phyloP scores from a whole-genome alignment of 2,329 filamentous ascomycete genomes.

The Tolypocladium tundrense region DNA sequence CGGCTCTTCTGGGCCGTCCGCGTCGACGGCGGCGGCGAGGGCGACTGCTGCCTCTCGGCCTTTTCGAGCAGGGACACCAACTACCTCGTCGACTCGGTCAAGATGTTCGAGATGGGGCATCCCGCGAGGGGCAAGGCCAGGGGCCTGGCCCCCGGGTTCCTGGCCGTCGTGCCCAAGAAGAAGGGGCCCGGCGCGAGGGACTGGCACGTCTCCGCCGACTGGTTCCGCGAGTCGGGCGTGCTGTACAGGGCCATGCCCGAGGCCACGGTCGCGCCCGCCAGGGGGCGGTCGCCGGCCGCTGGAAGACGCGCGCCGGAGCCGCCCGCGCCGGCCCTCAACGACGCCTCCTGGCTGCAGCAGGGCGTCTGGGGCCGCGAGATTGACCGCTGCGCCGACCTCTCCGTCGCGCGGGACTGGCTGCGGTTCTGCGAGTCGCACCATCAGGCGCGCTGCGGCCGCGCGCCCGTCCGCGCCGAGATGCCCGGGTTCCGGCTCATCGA shows the following conservation, averaged over 20 bases:
- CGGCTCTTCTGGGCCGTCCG: conserved; percentile 23
- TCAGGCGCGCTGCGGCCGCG: conserved; percentile 19
- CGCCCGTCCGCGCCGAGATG: conserved; percentile 12
- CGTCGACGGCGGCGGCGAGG: conserved; percentile 17
- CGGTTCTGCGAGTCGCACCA: conserved; percentile 23
- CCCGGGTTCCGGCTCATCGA: conserved; percentile 22
- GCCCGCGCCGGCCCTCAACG: conserved; percentile 3
- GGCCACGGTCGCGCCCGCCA: conserved; percentile 9
- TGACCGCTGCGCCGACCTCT: conserved; percentile 17
- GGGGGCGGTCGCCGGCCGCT: conserved; percentile 7
- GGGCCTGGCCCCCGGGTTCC: conserved; percentile 18
- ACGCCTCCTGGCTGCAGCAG: conserved; percentile 15
- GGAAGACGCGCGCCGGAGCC: conserved; percentile 3
- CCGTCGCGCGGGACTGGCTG: conserved; percentile 20
- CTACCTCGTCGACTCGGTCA: conserved; percentile 20
- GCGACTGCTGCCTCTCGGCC: conserved; percentile 20
- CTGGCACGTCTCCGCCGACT: conserved; percentile 20
- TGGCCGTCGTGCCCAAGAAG: conserved; percentile 22
- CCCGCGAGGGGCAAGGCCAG: conserved; percentile 15
- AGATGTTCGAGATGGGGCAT: conserved; percentile 21
- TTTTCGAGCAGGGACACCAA: conserved; percentile 24
- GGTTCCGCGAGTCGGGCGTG: conserved; percentile 23
- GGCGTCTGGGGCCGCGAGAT: conserved; percentile 25
- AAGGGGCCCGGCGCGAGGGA: conserved; percentile 15
- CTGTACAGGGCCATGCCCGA: conserved; percentile 20